phyloP scores from a whole-genome alignment of 805 yeast species.

The Candida caryicola region DNA sequence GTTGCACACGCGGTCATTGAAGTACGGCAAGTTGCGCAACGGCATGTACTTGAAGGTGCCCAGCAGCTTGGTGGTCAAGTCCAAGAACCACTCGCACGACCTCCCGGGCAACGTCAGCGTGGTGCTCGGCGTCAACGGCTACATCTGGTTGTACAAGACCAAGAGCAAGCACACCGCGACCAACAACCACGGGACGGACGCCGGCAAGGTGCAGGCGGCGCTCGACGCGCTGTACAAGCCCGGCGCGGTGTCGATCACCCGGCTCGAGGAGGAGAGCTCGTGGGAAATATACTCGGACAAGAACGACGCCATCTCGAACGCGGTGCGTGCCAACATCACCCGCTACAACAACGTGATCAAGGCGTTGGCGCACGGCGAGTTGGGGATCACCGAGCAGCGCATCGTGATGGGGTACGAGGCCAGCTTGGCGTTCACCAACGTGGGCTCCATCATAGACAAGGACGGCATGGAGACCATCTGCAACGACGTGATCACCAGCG shows the following conservation, averaged over 20 bases:
- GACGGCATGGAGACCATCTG: conserved; percentile 75
- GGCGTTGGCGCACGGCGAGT: conserved; percentile 78
- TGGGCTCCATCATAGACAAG: conserved; percentile 43
- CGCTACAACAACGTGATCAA: conserved; percentile 82
- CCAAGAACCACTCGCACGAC: conserved; percentile 82
- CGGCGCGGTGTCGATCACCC: conserved; percentile 70
- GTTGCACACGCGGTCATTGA: conserved; percentile 89
- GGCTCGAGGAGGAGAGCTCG: conserved; percentile 88
- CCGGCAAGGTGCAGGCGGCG: conserved; percentile 39
- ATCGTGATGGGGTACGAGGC: conserved; percentile 84
- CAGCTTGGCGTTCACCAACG: conserved; percentile 68
- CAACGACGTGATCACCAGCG: conserved; percentile 64
- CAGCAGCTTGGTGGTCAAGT: conserved; percentile 73
- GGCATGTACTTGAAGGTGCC: conserved; percentile 84
- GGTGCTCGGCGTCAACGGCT: conserved; percentile 93
- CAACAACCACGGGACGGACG: conserved; percentile 14
- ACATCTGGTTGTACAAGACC: conserved; percentile 84
- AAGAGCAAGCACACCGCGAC: conserved; percentile 16
- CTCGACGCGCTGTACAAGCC: conserved; percentile 43
- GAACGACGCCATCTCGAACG: conserved; percentile 68
- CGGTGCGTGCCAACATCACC: conserved; percentile 69
- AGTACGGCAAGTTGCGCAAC: conserved; percentile 92
- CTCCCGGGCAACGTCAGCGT: conserved; percentile 93
- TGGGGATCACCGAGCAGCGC: conserved; percentile 83
- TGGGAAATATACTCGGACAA: conserved; percentile 93